Base-by-base conservation (phyloP, 768 basidiomycete genomes). In the Leccinum ochraceum region DNA sequence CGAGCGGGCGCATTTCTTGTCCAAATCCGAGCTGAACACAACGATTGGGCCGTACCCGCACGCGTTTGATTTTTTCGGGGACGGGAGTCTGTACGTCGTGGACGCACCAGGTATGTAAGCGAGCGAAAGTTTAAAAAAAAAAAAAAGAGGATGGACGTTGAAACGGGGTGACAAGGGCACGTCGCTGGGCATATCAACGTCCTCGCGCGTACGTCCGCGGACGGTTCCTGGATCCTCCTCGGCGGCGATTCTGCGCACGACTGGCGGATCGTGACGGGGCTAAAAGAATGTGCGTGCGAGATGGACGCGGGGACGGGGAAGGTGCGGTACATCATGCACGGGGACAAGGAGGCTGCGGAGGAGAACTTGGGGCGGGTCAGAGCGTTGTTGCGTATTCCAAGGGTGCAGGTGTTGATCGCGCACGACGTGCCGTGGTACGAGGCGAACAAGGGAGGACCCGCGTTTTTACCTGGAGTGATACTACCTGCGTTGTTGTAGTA, bases 181-280 rank as follows among this genome's bases (percentile, higher is more conserved):
- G 66, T 84, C 32, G 69, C 73, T 1, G 86, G 86, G 0, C 85
- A 87, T 57, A 63, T 86, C 59, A 84, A 82, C 61, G 60, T 81
- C 37, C 78, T 86, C 11, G 83, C 76, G 6, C 83, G 86, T 52
- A 85, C 83, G 3, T 84, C 82, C 17, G 57, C 78, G 2, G 77
- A 80, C 20, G 83, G 83, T 11, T 78, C 72, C 1, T 87, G 86
- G 85, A 74, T 86, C 16, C 81, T 78, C 62, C 75, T 86, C 14
- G 83, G 74, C 3, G 83, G 81, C 0, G 85, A 87, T 65, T 80
- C 81, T 59, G 85, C 82, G 3, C 86, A 86, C 64, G 80, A 84
- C 67, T 78, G 78, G 75, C 75, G 78, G 14, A 72, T 86, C 53
- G 67, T 86, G 57, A 81, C 77, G 0, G 80, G 80, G 11, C 76